A percentile compares a stretch with the other conserved stretches of the same genome.
Evolutionary conservation across 495 filamentous ascomycete species (phyloP).

Genomic region (Usnea hakonensis): DNA sequence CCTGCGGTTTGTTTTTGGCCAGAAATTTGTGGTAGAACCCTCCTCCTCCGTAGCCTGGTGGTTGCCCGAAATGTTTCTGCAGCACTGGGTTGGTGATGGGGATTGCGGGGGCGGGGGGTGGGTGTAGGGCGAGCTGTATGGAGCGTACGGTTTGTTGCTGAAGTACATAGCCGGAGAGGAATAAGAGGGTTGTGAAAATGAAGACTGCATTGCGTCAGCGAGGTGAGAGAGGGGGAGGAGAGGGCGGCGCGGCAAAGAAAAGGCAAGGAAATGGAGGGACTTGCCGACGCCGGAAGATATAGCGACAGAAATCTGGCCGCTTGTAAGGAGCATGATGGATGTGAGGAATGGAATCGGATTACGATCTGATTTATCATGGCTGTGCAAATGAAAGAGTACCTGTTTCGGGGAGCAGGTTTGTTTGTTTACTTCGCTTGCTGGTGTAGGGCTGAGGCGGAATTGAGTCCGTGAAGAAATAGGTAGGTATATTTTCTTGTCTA

Average conservation of each 20-base stretch:
- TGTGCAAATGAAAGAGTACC: too few species aligned
- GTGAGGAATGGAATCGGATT: not conserved
- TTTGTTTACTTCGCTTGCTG: too few species aligned
- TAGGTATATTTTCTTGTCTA: too few species aligned
- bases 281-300: constrained; percentile 25
- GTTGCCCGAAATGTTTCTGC: constrained; percentile 25
- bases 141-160: constrained; percentile 61
- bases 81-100: constrained; percentile 17
- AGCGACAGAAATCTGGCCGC: constrained; percentile 25
- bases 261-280: not conserved
- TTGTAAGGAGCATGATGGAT: constrained; percentile 23
- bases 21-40: constrained; percentile 30
- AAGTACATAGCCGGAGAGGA: constrained; percentile 62
- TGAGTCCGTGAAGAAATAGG: too few species aligned
- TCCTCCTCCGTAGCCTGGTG: constrained; percentile 17
- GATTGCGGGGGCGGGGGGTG: constrained; percentile 22
- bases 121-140: constrained; percentile 52
- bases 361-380: not conserved
- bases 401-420: not conserved
- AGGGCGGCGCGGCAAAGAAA: too few species aligned
- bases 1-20: constrained; percentile 29
- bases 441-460: too few species aligned
- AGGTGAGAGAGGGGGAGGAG: not conserved
- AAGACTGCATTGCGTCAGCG: constrained; percentile 29
- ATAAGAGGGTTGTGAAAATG: constrained; percentile 57